A percentile compares a stretch with the other conserved stretches of the same genome.
These are phyloP conservation scores for Aspergillus arachidicola DNA, from an alignment of 2,329 filamentous ascomycete species.

Conservation along the genomic window DNA sequence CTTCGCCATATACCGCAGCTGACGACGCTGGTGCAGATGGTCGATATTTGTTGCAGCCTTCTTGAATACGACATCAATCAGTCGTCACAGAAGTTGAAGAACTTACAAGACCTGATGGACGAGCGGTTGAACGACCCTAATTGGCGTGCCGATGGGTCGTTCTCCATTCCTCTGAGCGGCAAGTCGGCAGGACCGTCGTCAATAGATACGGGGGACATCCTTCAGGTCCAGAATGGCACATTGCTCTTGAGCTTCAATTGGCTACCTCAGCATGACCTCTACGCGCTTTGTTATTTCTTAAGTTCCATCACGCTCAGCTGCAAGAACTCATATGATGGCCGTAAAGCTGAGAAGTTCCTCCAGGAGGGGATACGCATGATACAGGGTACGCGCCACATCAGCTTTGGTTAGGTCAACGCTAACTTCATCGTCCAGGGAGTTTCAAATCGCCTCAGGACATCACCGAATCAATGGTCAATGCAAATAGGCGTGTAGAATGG, in stretches of 20 bases:
- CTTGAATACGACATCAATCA: constrained; percentile 57
- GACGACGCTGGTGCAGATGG: constrained; percentile 58
- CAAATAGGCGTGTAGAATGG: constrained; percentile 64
- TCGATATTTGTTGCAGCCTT: constrained; percentile 64
- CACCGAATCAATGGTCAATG: constrained; percentile 59
- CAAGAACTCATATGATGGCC: constrained; percentile 57
- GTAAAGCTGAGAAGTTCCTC: constrained; percentile 59
- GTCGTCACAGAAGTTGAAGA: constrained; percentile 56
- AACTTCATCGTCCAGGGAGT: constrained; percentile 25
- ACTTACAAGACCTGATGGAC: constrained; percentile 59
- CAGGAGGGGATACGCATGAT: constrained; percentile 59
- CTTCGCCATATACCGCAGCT: constrained; percentile 59
- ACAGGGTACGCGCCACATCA: constrained; percentile 37
- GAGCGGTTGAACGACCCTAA: constrained; percentile 46
- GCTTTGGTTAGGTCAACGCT: constrained; percentile 12
- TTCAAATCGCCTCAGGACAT: constrained; percentile 44
- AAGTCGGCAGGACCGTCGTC: constrained; percentile 42
- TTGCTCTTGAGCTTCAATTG: constrained; percentile 59
- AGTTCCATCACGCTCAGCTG: constrained; percentile 58
- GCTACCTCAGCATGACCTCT: constrained; percentile 63
- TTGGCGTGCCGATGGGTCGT: constrained; percentile 52
- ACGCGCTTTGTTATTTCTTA: constrained; percentile 61
- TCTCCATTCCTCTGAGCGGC: constrained; percentile 50
- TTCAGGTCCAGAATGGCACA: constrained; percentile 46
- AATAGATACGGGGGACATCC: constrained; percentile 44